Conservation (phyloP, 805 yeast species). For the Spathaspora arborariae region DNA sequence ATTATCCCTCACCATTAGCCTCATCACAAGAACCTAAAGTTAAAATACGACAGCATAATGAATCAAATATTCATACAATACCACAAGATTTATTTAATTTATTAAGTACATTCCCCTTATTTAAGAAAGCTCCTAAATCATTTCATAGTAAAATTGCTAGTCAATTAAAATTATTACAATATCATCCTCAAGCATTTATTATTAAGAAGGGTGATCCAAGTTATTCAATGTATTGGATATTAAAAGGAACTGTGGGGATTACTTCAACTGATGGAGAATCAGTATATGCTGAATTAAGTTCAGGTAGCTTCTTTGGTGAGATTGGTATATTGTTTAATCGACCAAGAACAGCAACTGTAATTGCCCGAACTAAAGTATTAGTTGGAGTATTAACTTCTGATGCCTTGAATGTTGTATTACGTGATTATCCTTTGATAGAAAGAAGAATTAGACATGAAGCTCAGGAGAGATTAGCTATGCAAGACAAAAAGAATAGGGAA, state of each 20-base stretch:
- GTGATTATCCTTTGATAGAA: constrained; percentile 62
- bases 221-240: constrained; percentile 74
- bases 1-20: constrained; percentile 25
- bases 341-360: constrained; percentile 77
- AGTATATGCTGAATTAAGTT: constrained; percentile 61
- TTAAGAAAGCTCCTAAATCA: constrained; percentile 61
- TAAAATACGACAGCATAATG: not conserved
- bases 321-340: constrained; percentile 72
- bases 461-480: constrained; percentile 70
- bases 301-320: constrained; percentile 76
- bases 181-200: constrained; percentile 65
- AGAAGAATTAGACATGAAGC: constrained; percentile 73
- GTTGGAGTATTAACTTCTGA: constrained; percentile 68
- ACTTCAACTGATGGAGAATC: constrained; percentile 77
- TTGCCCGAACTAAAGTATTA: constrained; percentile 63
- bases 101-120: constrained; percentile 56
- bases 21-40: constrained; percentile 1
- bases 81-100: constrained; percentile 56
- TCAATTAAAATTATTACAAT: constrained; percentile 54
- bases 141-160: constrained; percentile 60
- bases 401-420: constrained; percentile 53
- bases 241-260: constrained; percentile 73
- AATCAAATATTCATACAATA: constrained; percentile 14
- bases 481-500: constrained; percentile 50
- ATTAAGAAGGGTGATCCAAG: constrained; percentile 72